phyloP scores from a whole-genome alignment of 176 grass and related monocot genomes.

The Dendrocalamus sinicus region DNA sequence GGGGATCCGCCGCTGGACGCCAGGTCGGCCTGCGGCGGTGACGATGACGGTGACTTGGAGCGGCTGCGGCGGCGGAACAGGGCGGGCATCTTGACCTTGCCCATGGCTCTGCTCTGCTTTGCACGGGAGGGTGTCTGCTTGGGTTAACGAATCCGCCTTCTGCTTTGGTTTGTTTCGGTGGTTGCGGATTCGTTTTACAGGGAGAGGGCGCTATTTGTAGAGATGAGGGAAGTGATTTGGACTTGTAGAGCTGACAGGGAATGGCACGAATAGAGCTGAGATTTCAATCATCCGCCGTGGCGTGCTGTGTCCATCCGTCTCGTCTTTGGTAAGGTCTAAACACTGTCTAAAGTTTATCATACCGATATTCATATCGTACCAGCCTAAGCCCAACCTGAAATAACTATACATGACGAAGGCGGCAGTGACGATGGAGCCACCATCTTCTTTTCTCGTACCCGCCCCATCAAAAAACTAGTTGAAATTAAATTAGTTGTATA shows the following conservation, averaged over 20 bases:
- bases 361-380: fast-evolving
- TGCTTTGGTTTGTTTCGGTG: not conserved
- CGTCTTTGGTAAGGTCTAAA: too few species aligned
- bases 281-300: too few species aligned
- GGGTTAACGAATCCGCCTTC: not conserved
- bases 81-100: conserved; percentile 77
- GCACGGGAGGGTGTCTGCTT: not conserved
- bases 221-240: too few species aligned
- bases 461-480: too few species aligned
- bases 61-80: conserved; percentile 65
- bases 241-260: too few species aligned
- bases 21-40: not conserved
- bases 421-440: too few species aligned
- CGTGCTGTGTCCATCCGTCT: too few species aligned
- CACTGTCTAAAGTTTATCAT: fast-evolving
- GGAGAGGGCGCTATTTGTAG: conserved; percentile 39
- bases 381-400: fast-evolving
- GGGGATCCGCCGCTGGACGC: not conserved
- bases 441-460: too few species aligned
- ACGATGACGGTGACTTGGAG: conserved; percentile 49
- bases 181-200: not conserved
- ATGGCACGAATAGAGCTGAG: too few species aligned
- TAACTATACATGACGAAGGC: too few species aligned
- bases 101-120: conserved; percentile 52
- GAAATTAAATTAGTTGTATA: too few species aligned